Base-by-base conservation (phyloP, 148 eudicot species). In the Beta vulgaris region DNA sequence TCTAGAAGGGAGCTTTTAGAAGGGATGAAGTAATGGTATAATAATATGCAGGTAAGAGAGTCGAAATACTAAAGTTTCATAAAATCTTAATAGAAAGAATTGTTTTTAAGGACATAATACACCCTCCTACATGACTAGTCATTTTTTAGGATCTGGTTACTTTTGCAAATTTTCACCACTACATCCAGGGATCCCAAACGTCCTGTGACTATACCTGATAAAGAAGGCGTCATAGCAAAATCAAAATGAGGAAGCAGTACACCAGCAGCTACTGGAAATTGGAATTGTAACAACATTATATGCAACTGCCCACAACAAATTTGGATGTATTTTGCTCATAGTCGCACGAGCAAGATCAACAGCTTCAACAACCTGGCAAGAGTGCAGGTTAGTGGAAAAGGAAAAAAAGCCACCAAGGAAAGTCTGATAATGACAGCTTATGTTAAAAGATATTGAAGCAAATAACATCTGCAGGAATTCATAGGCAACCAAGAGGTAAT, bases 171-270 rank as follows among this genome's bases (percentile, higher is more conserved):
- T 57, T 63, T 48, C 44, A 35, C 67, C 11, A 29, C 14, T 32
- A 16, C 10, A 29, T 44, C 19, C 51, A 31, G 1, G 62, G 42
- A 66, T 34, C 7, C 21, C 42, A 75, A 49, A 12, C n/a, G 26
- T 64, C 40, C 42, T 23, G 69, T 48, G 36, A 81, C 55, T 48
- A 81, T 75, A 90, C 98, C 97, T 76, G 97, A 94, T 80, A 94
- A 84, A 54, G 98, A 94, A 81, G 97, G 98, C 14, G 98, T 91
- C 98, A 94, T 94, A 35, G 98, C 97, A 82, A 91, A 94, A 85
- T 91, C 97, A 72, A 90, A 91, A 35, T 86, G 86, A 70, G 98
- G 97, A 88, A 94, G 93, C 60, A 94, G 82, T 26, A 87, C 8
- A 25, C 98, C 98, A 76, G 98, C 97, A 79, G 98, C 98, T 71